Conservation (phyloP, 805 yeast genomes). For the Tetrapisispora pingtungensis region DNA sequence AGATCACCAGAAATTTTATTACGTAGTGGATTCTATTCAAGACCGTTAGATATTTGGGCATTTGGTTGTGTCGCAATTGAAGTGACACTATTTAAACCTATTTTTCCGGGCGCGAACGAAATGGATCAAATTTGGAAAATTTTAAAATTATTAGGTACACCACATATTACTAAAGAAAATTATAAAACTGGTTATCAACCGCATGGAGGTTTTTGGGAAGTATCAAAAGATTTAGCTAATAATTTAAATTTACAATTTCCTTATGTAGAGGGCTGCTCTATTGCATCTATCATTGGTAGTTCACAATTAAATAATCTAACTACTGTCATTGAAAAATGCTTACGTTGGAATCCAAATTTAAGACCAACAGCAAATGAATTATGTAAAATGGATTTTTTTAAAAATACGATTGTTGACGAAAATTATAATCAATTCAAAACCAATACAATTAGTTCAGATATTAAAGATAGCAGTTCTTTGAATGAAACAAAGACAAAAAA, state of each 20-base stretch:
- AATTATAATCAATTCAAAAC: neutral
- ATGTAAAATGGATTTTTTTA: slow-evolving; percentile 45
- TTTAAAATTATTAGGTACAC: slow-evolving; percentile 63
- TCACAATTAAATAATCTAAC: slow-evolving; percentile 32
- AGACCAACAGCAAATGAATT: slow-evolving; percentile 45
- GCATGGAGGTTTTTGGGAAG: slow-evolving; percentile 68
- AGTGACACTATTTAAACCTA: slow-evolving; percentile 59
- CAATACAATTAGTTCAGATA: neutral
- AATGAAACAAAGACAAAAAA: neutral
- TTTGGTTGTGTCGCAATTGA: slow-evolving; percentile 74
- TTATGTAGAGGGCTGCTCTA: slow-evolving; percentile 38
- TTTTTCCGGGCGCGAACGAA: slow-evolving; percentile 77
- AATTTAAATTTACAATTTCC: slow-evolving; percentile 52
- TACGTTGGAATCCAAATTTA: slow-evolving; percentile 71
- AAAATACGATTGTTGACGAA: slow-evolving; percentile 29
- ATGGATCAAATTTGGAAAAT: slow-evolving; percentile 69
- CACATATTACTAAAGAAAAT: slow-evolving; percentile 30
- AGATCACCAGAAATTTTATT: slow-evolving; percentile 72
- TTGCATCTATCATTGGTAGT: slow-evolving; percentile 38
- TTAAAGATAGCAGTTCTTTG: neutral
- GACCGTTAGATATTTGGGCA: slow-evolving; percentile 78
- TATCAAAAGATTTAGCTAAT: slow-evolving; percentile 43
- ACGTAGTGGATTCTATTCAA: slow-evolving; percentile 51
- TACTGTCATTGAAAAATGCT: slow-evolving; percentile 36
- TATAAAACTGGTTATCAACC: slow-evolving; percentile 29